Base-by-base conservation (phyloP, 1,139 yeast genomes). In the Spencermartinsiella ligniputridi region DNA sequence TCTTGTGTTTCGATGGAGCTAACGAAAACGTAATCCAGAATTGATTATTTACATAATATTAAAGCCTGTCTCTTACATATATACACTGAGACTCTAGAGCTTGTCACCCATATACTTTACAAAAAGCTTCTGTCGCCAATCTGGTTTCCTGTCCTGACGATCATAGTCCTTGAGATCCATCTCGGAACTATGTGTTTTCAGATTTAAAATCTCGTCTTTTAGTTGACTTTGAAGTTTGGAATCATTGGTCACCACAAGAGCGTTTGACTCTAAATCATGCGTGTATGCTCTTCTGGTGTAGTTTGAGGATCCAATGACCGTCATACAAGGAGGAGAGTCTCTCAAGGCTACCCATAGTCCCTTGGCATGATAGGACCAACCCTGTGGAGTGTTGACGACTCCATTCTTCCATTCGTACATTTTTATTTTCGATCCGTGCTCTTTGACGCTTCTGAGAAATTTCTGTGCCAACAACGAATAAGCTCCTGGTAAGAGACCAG, bases 311-410 rank as follows among this genome's bases (percentile, higher is more conserved):
- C 98, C 98, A 45, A 92, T 74, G 2, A 90, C 79, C 0, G 97
- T 85, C 20, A 87, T 69, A 35, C 83, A 74, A 2, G 96, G 96
- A 22, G 67, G 59, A 0, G 41, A 41, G 2, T 45, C 54, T 0
- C 89, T 85, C 5, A 76, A 75, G 5, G 80, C 74, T 1, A 87
- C 68, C 98, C 98, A 92, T 13, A 89, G 70, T 0, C 99, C 99
- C 62, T 92, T 92, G n/a, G 98, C 98, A 61, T 92, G 99, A 63
- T 92, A 92, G 0, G 97, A 87, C 98, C 98, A 92, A 1, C 98
- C 97, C 27, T 72, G 77, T 0, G 81, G 76, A 11, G 86, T 77
- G 57, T 88, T 88, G 6, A 89, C 96, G 1, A 79, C 68, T 1
- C 98, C 98, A 41, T 77, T 78, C 18, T 43, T 38, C 98, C 98